Percentiles rank a stretch among this genome's conserved stretches.
phyloP scores from a whole-genome alignment of 345 rosid genomes.

The Stellera chamaejasme region DNA sequence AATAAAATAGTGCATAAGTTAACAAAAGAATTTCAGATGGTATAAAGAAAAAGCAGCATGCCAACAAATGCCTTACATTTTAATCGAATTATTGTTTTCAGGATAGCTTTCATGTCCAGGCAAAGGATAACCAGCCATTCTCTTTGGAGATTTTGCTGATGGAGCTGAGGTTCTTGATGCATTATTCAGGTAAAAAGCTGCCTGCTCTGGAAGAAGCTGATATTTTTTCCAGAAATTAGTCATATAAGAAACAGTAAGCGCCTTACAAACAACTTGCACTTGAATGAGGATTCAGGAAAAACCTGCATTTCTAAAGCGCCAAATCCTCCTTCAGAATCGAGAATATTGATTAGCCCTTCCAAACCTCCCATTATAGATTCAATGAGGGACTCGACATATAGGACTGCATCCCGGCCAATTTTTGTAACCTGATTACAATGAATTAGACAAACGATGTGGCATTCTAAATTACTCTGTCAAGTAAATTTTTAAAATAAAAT shows the following conservation, averaged over 20 bases:
- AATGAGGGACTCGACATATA: slow-evolving; percentile 93
- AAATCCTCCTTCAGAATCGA: slow-evolving; percentile 99
- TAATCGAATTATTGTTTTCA: slow-evolving; percentile 78
- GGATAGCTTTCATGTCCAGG: slow-evolving; percentile 99
- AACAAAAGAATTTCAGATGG: slow-evolving; percentile 4
- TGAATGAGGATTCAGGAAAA: slow-evolving; percentile 14
- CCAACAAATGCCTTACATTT: slow-evolving; percentile 51
- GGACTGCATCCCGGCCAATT: slow-evolving; percentile 94
- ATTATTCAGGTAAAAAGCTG: slow-evolving; percentile 80
- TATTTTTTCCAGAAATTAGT: slow-evolving; percentile 24
- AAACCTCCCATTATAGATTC: slow-evolving; percentile 99
- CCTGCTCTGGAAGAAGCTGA: slow-evolving; percentile 99
- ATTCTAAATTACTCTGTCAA: slow-evolving; percentile 1
- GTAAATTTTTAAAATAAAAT: neutral
- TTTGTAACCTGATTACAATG: slow-evolving; percentile 62
- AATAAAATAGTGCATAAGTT: slow-evolving; percentile 16
- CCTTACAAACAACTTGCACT: slow-evolving; percentile 3
- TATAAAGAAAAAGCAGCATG: slow-evolving; percentile 5
- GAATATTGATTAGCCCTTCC: slow-evolving; percentile 96
- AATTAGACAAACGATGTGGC: slow-evolving; percentile 12
- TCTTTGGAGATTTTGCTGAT: slow-evolving; percentile 75
- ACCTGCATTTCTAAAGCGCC: slow-evolving; percentile 98
- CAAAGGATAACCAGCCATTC: slow-evolving; percentile 53
- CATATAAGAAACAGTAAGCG: neutral
- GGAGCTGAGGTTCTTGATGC: slow-evolving; percentile 55